phyloP scores from a whole-genome alignment of 495 filamentous ascomycete species.

The Talaromyces trachyspermus region DNA sequence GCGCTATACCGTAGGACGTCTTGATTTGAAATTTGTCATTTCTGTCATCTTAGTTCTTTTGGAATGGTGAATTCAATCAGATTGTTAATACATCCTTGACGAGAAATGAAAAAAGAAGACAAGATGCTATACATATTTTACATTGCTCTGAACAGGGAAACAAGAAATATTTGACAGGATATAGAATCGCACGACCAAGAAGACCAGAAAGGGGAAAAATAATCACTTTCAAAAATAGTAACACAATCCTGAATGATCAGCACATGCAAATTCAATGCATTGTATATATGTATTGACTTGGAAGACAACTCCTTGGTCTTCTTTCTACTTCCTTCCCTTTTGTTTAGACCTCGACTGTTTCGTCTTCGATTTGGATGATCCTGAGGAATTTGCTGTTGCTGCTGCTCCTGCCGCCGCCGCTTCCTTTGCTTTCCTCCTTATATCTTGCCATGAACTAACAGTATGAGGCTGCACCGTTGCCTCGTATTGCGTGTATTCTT shows the following conservation, averaged over 20 bases:
- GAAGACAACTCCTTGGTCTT: no score
- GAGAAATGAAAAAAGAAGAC: not conserved
- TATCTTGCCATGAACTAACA: not conserved
- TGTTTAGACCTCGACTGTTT: no score
- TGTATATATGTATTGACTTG: not conserved
- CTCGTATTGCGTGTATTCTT: no score
- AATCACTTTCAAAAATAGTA: no score
- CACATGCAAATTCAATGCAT: no score
- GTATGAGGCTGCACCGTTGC: no score
- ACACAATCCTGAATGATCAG: not conserved
- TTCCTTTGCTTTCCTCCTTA: slow-evolving; percentile 12
- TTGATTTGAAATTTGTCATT: no score
- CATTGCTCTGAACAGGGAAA: not conserved
- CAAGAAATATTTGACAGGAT: not conserved
- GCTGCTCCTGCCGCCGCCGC: slow-evolving; percentile 3
- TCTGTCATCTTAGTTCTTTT: not conserved
- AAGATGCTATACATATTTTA: slow-evolving; percentile 4
- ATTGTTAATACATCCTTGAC: slow-evolving; percentile 6
- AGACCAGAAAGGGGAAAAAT: not conserved
- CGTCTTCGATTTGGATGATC: no score
- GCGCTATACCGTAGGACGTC: no score
- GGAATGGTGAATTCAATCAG: not conserved
- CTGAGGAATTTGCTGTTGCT: no score
- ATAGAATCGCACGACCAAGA: not conserved
- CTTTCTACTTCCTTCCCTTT: no score